A percentile compares a stretch with the other conserved stretches of the same genome.
Conservation (phyloP, 2,329 filamentous ascomycete genomes). For the Orbilia quercus region DNA sequence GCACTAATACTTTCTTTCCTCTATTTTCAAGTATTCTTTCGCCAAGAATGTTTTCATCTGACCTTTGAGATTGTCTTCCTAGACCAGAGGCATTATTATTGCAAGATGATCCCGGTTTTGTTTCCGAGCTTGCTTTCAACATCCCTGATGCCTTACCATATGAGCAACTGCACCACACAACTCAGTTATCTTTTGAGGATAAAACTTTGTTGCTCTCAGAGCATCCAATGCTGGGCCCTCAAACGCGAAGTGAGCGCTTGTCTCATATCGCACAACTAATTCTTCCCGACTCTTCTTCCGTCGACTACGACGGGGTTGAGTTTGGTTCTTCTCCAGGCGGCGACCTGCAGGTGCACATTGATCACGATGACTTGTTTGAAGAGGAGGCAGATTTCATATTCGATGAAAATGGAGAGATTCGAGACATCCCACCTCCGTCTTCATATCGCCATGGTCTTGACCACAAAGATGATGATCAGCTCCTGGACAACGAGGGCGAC, state of each 20-base stretch:
- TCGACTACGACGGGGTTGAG: constrained; percentile 4
- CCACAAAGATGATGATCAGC: not conserved
- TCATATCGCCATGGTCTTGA: not conserved
- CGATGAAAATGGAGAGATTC: constrained; percentile 58
- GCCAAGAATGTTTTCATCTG: not conserved
- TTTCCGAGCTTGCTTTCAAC: constrained; percentile 67
- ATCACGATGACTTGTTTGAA: constrained; percentile 30
- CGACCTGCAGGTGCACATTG: not conserved
- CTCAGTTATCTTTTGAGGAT: constrained; percentile 34
- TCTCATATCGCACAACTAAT: constrained; percentile 13
- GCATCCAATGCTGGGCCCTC: not conserved
- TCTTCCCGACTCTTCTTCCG: constrained; percentile 35
- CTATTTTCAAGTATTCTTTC: not conserved
- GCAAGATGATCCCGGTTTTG: constrained; percentile 83
- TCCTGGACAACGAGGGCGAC: not conserved
- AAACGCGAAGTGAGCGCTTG: not conserved
- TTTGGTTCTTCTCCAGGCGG: constrained; percentile 21
- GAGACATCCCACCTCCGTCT: constrained; percentile 37
- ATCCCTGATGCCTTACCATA: constrained; percentile 8
- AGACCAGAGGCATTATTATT: constrained; percentile 66
- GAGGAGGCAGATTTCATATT: constrained; percentile 58
- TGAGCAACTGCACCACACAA: constrained; percentile 34
- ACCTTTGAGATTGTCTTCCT: not conserved
- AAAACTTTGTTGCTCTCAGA: constrained; percentile 29
- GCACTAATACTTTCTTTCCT: not conserved